Percentiles rank a stretch among this genome's conserved stretches.
These are phyloP conservation scores for Scutellaria baicalensis DNA, from an alignment of 257 asterid genomes.

Conservation along the genomic window DNA sequence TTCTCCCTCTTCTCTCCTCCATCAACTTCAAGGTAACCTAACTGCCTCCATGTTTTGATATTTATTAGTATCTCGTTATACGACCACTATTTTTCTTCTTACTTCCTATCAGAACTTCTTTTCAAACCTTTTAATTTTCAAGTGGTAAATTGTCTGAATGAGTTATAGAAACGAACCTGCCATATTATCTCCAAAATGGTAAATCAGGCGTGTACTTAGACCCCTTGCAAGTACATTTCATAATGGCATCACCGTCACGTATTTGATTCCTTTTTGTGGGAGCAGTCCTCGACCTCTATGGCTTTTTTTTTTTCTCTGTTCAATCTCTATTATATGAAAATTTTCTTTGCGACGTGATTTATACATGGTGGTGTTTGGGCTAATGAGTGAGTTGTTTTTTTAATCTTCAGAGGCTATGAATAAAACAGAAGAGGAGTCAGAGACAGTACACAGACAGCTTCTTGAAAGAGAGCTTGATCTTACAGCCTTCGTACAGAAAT, in stretches of 20 bases:
- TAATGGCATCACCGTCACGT: no score
- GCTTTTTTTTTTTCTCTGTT: no score
- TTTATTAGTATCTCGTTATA: no score
- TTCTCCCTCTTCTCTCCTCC: slow-evolving; percentile 65
- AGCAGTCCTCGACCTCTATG: no score
- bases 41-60: neutral
- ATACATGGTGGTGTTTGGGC: no score
- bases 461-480: slow-evolving; percentile 62
- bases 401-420: slow-evolving; percentile 55
- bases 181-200: neutral
- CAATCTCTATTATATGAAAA: neutral
- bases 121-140: neutral
- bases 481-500: slow-evolving; percentile 57
- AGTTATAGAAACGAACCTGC: neutral
- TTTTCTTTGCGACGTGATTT: neutral
- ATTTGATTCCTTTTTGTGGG: no score
- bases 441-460: slow-evolving; percentile 65
- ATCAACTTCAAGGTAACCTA: slow-evolving; percentile 57
- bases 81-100: no score
- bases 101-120: neutral
- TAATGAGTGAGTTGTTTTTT: neutral
- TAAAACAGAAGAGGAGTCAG: slow-evolving; percentile 68
- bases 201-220: neutral
- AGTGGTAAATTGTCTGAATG: neutral
- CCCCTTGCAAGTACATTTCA: neutral